Evolutionary conservation across 179 eudicot species (phyloP), one percentile per base, ranked within the genome.

Genomic region (Amaranthus tricolor): DNA sequence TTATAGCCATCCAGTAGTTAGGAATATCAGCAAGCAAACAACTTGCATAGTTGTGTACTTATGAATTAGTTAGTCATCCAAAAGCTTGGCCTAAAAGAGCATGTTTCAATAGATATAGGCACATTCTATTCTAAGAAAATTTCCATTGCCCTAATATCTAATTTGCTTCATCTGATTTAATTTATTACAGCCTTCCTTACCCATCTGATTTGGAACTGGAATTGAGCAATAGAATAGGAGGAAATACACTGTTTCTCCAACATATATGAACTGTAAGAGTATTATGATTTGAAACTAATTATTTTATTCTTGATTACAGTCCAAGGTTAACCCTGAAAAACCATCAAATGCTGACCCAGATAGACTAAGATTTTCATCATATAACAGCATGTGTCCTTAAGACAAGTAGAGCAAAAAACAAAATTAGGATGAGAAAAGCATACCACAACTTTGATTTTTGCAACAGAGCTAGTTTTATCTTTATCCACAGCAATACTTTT

Each of bases 371-470:
- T 44, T 57, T 9, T 20, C 21, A 48, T 19, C 20, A 61, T 6
- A 61, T 13, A 15, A 72, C 6, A 60, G 12, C 63, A 72, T 3
- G 20, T 6, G 17, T 5, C 24, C 24, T 52, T 31, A 7, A 11
- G 19, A 54, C 48, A 44, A 43, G 31, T 40, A 60, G 58, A 57
- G 70, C 8, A 43, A 9, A 56, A 45, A 8, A 20, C 6, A 24
- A 66, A 15, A 14, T 12, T n/a, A 21, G 17, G 63, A n/a, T 19
- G 50, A 75, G 20, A 19, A 77, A 20, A 14, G 9, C 93, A 77
- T 91, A 96, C 99, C 99, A 93, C 99, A 74, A 95, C 99, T 95
- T 93, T 95, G 74, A 95, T 95, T 84, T 93, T 95, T 24, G 99
- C 99, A 77, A 94, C 99, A 74, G 86, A 81, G 75, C 88, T 85